Percentiles rank a stretch among this genome's conserved stretches.
Evolutionary conservation across 108 stramenopile species (phyloP).

Genomic region (Epithemia pelagica): DNA sequence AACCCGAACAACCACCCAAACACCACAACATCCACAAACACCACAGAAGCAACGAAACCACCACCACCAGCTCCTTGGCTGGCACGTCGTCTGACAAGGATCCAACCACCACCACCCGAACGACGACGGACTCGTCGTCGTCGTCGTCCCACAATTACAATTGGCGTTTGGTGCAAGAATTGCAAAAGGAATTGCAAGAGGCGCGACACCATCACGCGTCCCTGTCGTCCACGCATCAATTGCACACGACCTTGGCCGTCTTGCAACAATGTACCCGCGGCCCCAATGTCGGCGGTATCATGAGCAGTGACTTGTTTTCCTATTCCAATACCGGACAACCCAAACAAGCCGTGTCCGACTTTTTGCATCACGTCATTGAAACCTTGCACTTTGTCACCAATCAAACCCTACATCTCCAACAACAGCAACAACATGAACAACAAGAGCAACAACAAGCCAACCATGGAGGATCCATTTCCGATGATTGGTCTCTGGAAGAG

Average conservation of each 20-base stretch:
- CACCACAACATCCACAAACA: too few species aligned
- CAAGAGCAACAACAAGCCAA: not conserved
- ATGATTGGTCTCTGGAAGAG: not conserved
- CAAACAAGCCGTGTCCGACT: conserved; percentile 63
- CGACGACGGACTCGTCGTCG: not conserved
- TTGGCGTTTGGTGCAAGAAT: conserved; percentile 71
- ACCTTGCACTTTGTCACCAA: conserved; percentile 79
- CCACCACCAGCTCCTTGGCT: not conserved
- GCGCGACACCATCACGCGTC: conserved; percentile 49
- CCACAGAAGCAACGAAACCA: too few species aligned
- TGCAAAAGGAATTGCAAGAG: conserved; percentile 51
- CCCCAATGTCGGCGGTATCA: conserved; percentile 87
- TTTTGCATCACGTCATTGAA: conserved; percentile 60
- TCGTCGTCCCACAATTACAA: conserved; percentile 52
- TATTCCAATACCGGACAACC: conserved; percentile 83
- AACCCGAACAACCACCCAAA: not conserved
- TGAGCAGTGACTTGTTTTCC: conserved; percentile 77
- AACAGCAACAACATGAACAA: not conserved
- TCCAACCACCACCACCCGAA: too few species aligned
- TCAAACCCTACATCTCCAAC: conserved; percentile 5
- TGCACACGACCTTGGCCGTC: conserved; percentile 36
- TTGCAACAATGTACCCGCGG: conserved; percentile 78
- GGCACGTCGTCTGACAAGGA: not conserved
- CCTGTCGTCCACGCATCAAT: conserved; percentile 24
- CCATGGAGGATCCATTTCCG: not conserved